These are phyloP conservation scores for Zygoascus sp. DNA, from an alignment of 1,139 yeast species.

Conservation along the genomic window DNA sequence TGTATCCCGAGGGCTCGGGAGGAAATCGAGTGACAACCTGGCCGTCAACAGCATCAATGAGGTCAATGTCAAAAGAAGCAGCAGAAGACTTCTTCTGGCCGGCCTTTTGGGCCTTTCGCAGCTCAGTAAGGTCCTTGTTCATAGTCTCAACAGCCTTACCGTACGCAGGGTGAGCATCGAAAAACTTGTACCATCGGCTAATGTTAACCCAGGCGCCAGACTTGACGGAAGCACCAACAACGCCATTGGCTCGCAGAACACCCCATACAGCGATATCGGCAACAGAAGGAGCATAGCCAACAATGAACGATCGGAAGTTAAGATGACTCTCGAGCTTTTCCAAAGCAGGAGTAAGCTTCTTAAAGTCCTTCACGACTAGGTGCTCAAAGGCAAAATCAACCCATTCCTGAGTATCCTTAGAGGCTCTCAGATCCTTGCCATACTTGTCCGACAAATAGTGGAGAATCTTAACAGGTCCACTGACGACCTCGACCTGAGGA, in stretches of 20 bases:
- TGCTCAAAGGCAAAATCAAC: constrained; percentile 61
- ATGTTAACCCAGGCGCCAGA: constrained; percentile 78
- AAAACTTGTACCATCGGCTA: constrained; percentile 86
- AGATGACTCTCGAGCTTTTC: constrained; percentile 78
- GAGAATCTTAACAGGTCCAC: constrained; percentile 41
- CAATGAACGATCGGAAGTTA: constrained; percentile 75
- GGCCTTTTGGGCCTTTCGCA: constrained; percentile 63
- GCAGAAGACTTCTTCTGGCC: constrained; percentile 47
- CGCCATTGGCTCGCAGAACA: constrained; percentile 83
- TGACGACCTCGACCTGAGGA: constrained; percentile 8
- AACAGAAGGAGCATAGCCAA: constrained; percentile 59
- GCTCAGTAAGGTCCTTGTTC: constrained; percentile 63
- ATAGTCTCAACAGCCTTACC: constrained; percentile 66
- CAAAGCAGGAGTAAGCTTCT: constrained; percentile 69
- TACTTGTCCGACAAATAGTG: constrained; percentile 45
- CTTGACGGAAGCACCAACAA: constrained; percentile 86
- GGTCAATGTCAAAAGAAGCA: constrained; percentile 89
- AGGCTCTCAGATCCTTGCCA: constrained; percentile 35
- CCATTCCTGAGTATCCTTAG: constrained; percentile 47
- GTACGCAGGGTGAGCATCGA: constrained; percentile 62
- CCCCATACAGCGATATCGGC: constrained; percentile 95
- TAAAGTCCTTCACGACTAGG: constrained; percentile 79
- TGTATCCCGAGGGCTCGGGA: constrained; percentile 87
- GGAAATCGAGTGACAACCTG: constrained; percentile 98
- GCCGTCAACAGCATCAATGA: constrained; percentile 86